Evolutionary conservation across 352 stramenopile species (phyloP).

Genomic region (Sclerospora graminicola): DNA sequence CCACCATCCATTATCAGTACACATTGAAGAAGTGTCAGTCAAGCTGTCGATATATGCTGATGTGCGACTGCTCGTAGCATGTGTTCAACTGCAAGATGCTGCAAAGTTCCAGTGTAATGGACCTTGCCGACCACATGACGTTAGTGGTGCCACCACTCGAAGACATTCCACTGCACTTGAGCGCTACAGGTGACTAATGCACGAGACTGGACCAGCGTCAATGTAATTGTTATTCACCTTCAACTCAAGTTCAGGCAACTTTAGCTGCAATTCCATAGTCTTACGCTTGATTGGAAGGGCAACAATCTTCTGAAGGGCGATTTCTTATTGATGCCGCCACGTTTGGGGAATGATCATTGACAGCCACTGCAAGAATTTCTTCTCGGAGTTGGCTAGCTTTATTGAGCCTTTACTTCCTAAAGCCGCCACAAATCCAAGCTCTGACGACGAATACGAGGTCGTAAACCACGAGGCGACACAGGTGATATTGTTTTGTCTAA

Average conservation of each 20-base stretch:
- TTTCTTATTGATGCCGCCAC: slow-evolving; percentile 61
- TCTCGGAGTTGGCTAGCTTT: slow-evolving; percentile 37
- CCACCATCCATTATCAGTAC: slow-evolving; percentile 24
- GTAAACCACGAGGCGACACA: slow-evolving; percentile 19
- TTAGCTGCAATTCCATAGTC: slow-evolving; percentile 41
- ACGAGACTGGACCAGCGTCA: slow-evolving; percentile 17
- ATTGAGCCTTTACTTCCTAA: slow-evolving; percentile 31
- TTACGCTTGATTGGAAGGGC: slow-evolving; percentile 50
- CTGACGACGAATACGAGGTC: slow-evolving; percentile 27
- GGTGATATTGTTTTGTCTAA: slow-evolving; percentile 10
- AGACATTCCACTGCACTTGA: slow-evolving; percentile 14
- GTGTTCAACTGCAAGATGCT: slow-evolving; percentile 10
- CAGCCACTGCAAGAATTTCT: slow-evolving; percentile 40
- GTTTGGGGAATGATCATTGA: slow-evolving; percentile 49
- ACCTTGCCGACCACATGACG: slow-evolving; percentile 13
- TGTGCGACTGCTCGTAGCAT: slow-evolving; percentile 7
- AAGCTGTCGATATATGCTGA: slow-evolving; percentile 19
- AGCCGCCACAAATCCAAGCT: slow-evolving; percentile 42
- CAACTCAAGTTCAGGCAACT: slow-evolving; percentile 27
- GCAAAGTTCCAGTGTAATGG: slow-evolving; percentile 19
- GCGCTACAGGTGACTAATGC: slow-evolving; percentile 7
- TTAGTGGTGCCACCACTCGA: slow-evolving; percentile 9
- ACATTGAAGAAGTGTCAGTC: slow-evolving; percentile 14
- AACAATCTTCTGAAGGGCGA: slow-evolving; percentile 59
- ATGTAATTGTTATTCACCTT: slow-evolving; percentile 23